These are phyloP conservation scores for Mollisia scopiformis DNA, from an alignment of 2,329 filamentous ascomycete genomes.

Conservation along the genomic window DNA sequence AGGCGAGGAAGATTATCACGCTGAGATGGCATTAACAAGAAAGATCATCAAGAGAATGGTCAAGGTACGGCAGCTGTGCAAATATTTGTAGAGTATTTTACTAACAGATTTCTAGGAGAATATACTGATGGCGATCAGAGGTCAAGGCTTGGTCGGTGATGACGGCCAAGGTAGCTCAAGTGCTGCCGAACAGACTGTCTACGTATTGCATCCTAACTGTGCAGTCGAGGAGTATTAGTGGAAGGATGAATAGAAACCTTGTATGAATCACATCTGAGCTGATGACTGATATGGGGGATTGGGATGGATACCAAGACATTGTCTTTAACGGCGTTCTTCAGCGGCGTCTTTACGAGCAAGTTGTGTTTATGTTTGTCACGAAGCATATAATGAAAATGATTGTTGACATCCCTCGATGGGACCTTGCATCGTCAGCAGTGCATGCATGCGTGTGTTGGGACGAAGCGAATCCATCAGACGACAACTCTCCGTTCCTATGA, in stretches of 20 bases:
- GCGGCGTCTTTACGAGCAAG: slow-evolving; percentile 8
- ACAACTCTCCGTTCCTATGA: slow-evolving; percentile 1
- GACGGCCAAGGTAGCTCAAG: slow-evolving; percentile 49
- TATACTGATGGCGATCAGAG: slow-evolving; percentile 80
- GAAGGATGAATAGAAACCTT: not conserved
- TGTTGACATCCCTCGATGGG: not conserved
- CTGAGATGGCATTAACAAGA: slow-evolving; percentile 70
- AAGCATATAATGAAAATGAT: slow-evolving; percentile 8
- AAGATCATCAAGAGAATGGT: slow-evolving; percentile 97
- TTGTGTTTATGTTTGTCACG: slow-evolving; percentile 4
- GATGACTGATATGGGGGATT: slow-evolving; percentile 7
- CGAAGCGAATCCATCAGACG: not conserved
- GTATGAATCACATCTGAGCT: slow-evolving; percentile 17
- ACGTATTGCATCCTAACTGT: slow-evolving; percentile 94
- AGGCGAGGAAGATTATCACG: slow-evolving; percentile 78
- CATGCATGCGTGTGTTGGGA: not conserved
- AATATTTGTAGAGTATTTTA: not conserved
- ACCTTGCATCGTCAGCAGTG: not conserved
- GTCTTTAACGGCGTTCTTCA: slow-evolving; percentile 8
- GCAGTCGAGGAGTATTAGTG: slow-evolving; percentile 63
- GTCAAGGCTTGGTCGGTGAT: slow-evolving; percentile 56
- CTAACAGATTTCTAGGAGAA: slow-evolving; percentile 67
- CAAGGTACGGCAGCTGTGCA: slow-evolving; percentile 64
- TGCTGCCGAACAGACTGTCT: slow-evolving; percentile 61
- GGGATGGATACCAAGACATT: slow-evolving; percentile 20